Evolutionary conservation across 768 basidiomycete species (phyloP), one percentile per base, ranked within the genome.

Genomic region (Mycena galopus): DNA sequence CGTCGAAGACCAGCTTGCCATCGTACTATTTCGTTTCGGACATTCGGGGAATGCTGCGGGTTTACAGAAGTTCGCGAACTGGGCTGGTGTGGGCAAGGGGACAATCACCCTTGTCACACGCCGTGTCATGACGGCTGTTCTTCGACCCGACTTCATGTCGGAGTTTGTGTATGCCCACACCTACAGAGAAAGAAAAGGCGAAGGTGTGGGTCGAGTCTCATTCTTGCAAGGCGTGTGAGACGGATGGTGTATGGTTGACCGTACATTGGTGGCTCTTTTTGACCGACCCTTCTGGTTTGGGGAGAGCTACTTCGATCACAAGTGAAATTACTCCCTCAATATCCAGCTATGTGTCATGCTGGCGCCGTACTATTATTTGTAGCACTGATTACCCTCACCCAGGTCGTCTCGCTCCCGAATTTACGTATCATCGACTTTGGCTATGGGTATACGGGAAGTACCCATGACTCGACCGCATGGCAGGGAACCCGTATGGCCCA

Each of bases 11-110:
- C 84, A 86, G 64, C 71, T 87, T 12, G 83, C 83, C 3, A 81
- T 86, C 55, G 60, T 79, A 12, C 81, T 86, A 21, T 85, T 79
- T 50, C 77, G 80, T 0, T 85, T 86, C 76, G 84, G 84, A 1
- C 82, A 82, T 67, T 76, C 77, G 70, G 84, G 86, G 37, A 87
- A 84, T 80, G 82, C 79, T 19, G 80, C n/a, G n/a, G n/a, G n/a
- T n/a, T n/a, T n/a, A n/a, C n/a, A n/a, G n/a, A n/a, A n/a, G n/a
- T n/a, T n/a, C n/a, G n/a, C n/a, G n/a, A n/a, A n/a, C n/a, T n/a
- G n/a, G n/a, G n/a, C n/a, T n/a, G n/a, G n/a, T n/a, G 37, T 78
- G 30, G 77, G 78, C 1, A 76, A 78, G 35, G 84, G 85, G 0
- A 81, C 81, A 9, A 81, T 84, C 16, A 17, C 68, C 2, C 61